These are phyloP conservation scores for Helotiales sp. DNA, from an alignment of 2,329 filamentous ascomycete genomes.

Conservation along the genomic window DNA sequence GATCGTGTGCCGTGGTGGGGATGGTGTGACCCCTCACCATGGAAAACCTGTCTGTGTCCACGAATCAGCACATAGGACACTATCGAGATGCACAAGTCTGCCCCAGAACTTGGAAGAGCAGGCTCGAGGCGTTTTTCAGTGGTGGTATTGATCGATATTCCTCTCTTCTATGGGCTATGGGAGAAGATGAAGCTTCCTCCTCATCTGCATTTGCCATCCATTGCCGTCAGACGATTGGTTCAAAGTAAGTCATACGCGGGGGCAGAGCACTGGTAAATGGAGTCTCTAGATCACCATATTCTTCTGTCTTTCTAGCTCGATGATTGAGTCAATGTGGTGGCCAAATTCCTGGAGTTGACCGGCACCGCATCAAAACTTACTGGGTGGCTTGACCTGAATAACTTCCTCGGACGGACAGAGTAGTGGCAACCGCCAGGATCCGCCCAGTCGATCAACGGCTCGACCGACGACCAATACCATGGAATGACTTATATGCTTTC, in stretches of 20 bases:
- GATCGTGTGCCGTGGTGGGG: slow-evolving; percentile 1
- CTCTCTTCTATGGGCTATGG: neutral
- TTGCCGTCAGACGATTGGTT: neutral
- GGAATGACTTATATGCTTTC: slow-evolving; percentile 1
- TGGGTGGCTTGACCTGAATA: neutral
- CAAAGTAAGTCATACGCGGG: neutral
- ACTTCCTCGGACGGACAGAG: neutral
- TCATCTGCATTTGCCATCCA: neutral
- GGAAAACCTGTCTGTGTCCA: neutral
- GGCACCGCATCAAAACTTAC: neutral
- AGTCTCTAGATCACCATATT: neutral
- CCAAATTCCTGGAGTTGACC: neutral
- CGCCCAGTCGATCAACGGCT: neutral
- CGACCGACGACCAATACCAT: neutral
- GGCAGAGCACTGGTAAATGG: neutral
- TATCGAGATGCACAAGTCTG: neutral
- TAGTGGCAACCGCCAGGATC: neutral
- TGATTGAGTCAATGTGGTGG: neutral
- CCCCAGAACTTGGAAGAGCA: neutral
- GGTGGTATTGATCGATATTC: neutral
- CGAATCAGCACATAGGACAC: neutral
- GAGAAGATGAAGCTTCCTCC: neutral
- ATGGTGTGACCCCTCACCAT: neutral
- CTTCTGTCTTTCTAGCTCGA: slow-evolving; percentile 28
- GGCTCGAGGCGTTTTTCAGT: neutral